Evolutionary conservation across 176 grass and related monocot species (phyloP).

Genomic region (Guadua angustifolia): DNA sequence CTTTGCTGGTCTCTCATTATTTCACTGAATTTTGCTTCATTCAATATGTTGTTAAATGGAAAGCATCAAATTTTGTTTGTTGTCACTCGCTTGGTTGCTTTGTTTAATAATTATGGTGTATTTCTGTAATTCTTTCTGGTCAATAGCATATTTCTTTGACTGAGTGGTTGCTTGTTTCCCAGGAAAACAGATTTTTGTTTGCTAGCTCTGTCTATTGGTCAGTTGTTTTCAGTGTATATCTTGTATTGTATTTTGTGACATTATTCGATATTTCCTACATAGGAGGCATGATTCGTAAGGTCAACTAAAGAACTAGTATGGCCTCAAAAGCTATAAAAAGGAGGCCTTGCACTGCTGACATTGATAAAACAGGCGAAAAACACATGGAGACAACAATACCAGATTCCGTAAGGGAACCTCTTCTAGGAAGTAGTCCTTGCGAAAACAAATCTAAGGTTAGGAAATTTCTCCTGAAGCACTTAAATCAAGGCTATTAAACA

Average conservation of each 20-base stretch:
- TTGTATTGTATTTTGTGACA: neutral
- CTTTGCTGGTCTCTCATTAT: neutral
- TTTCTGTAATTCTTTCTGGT: neutral
- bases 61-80: neutral
- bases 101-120: neutral
- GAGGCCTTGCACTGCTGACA: neutral
- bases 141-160: neutral
- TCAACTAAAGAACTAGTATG: constrained; percentile 32
- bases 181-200: neutral
- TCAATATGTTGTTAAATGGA: neutral
- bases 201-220: neutral
- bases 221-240: neutral
- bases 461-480: neutral
- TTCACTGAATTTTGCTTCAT: neutral
- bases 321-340: constrained; percentile 49
- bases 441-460: constrained; percentile 48
- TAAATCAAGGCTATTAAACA: neutral
- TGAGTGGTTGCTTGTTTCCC: too few species aligned
- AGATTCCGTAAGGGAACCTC: constrained; percentile 42
- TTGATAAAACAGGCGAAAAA: constrained; percentile 11
- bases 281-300: constrained; percentile 39
- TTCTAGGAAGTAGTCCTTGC: constrained; percentile 29
- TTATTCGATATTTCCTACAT: neutral
- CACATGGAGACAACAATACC: constrained; percentile 17
- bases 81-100: neutral